A percentile compares a stretch with the other conserved stretches of the same genome.
phyloP scores from a whole-genome alignment of 2,329 filamentous ascomycete species.

The Hypoxylon sp. region DNA sequence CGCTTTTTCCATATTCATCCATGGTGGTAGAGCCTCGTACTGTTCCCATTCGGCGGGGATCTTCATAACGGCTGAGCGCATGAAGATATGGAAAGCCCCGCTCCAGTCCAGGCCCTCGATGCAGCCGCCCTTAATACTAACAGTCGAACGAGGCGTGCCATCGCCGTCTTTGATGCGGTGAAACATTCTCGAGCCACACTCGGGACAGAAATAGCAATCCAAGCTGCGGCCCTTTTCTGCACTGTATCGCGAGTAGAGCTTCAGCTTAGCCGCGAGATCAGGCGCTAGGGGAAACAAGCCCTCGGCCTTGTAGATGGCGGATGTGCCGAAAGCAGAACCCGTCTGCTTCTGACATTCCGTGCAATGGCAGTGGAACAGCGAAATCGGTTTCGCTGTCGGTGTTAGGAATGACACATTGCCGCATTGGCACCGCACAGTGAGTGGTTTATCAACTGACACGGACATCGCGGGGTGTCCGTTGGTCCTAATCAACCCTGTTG shows the following conservation, averaged over 20 bases:
- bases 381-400: constrained; percentile 55
- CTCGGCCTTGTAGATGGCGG: constrained; percentile 60
- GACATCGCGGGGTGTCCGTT: constrained; percentile 25
- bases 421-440: constrained; percentile 59
- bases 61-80: constrained; percentile 60
- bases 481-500: not conserved
- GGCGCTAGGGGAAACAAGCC: constrained; percentile 60
- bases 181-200: constrained; percentile 64
- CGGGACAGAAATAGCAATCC: constrained; percentile 58
- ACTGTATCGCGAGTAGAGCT: constrained; percentile 57
- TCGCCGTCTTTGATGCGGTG: constrained; percentile 60
- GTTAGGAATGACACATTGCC: constrained; percentile 57
- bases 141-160: constrained; percentile 56
- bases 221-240: constrained; percentile 59
- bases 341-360: constrained; percentile 63
- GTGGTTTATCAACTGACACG: constrained; percentile 33
- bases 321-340: constrained; percentile 63
- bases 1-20: constrained; percentile 30
- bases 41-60: constrained; percentile 58
- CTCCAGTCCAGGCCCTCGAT: constrained; percentile 60
- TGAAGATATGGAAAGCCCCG: constrained; percentile 62
- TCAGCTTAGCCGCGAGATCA: constrained; percentile 54
- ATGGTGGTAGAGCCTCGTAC: constrained; percentile 48
- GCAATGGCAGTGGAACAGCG: constrained; percentile 64
- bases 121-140: constrained; percentile 65